A percentile compares a stretch with the other conserved stretches of the same genome.
Evolutionary conservation across 768 basidiomycete species (phyloP).

Genomic region (Cyathus striatus): DNA sequence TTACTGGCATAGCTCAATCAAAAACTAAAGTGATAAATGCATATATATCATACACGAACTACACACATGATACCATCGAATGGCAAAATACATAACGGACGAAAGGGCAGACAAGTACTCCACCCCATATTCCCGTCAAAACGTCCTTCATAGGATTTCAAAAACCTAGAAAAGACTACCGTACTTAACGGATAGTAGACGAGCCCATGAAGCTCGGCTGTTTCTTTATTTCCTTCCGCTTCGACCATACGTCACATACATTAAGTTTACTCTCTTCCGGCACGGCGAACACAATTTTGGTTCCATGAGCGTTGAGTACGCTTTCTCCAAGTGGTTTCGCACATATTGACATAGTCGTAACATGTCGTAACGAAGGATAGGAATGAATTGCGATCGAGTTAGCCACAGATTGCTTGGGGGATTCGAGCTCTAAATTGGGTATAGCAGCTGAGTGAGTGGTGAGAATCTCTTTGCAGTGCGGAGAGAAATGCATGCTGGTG

Average conservation of each 20-base stretch:
- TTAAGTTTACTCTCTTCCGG: constrained; percentile 64
- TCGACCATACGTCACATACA: constrained; percentile 56
- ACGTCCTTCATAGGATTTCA: too few species aligned
- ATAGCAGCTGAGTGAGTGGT: constrained; percentile 57
- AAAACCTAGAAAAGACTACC: too few species aligned
- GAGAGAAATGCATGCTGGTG: constrained; percentile 68
- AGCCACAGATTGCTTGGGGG: constrained; percentile 15
- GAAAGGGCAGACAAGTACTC: too few species aligned
- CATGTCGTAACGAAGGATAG: constrained; percentile 57
- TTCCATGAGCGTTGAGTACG: constrained; percentile 49
- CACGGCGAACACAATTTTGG: constrained; percentile 49
- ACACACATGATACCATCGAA: too few species aligned
- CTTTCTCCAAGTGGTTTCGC: constrained; percentile 56
- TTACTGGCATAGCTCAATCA: too few species aligned
- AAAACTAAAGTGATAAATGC: too few species aligned
- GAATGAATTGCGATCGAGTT: constrained; percentile 46
- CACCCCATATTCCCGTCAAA: too few species aligned
- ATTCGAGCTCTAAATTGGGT: constrained; percentile 4
- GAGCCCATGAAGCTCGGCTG: constrained; percentile 14
- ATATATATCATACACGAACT: too few species aligned
- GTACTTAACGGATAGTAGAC: background rate
- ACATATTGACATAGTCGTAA: constrained; percentile 35
- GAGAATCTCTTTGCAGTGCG: constrained; percentile 81
- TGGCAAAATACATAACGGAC: too few species aligned
- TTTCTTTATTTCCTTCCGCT: constrained; percentile 26